These are phyloP conservation scores for Sporothrix variecibatus DNA, from an alignment of 2,329 filamentous ascomycete genomes.

Conservation along the genomic window DNA sequence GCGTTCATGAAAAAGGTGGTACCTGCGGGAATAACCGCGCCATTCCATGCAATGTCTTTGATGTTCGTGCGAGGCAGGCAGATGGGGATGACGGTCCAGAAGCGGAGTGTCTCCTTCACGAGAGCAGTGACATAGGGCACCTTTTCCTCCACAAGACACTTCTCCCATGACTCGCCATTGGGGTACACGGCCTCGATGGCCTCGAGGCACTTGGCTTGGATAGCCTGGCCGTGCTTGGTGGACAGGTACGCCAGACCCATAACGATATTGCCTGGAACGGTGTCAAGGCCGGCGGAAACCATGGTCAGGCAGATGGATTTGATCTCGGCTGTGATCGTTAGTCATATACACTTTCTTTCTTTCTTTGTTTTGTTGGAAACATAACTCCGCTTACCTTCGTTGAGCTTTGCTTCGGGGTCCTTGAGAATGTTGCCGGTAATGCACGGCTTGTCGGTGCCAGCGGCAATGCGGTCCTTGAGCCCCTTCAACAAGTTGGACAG, in stretches of 20 bases:
- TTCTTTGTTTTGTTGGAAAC: not conserved
- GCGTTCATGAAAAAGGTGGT: conserved; percentile 81
- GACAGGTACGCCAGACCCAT: conserved; percentile 78
- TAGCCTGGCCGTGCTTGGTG: conserved; percentile 63
- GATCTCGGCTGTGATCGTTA: conserved; percentile 49
- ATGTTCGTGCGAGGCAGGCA: conserved; percentile 72
- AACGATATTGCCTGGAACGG: conserved; percentile 75
- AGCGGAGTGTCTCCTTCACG: conserved; percentile 76
- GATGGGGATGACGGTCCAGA: conserved; percentile 78
- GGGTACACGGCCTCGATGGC: conserved; percentile 74
- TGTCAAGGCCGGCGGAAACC: conserved; percentile 79
- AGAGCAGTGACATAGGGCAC: conserved; percentile 75
- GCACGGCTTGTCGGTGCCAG: conserved; percentile 34
- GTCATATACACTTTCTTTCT: not conserved
- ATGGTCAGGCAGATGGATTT: conserved; percentile 76
- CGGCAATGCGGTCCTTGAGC: conserved; percentile 35
- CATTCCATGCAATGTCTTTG: conserved; percentile 70
- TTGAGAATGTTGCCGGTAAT: conserved; percentile 35
- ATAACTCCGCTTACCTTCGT: conserved; percentile 13
- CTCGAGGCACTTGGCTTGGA: conserved; percentile 67
- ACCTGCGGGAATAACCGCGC: conserved; percentile 67
- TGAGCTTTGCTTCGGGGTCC: conserved; percentile 32
- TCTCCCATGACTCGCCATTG: conserved; percentile 71
- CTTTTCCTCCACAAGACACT: conserved; percentile 72
- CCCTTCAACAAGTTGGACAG: conserved; percentile 65